Conservation (phyloP, 345 rosid species). For the Moricandia arvensis region DNA sequence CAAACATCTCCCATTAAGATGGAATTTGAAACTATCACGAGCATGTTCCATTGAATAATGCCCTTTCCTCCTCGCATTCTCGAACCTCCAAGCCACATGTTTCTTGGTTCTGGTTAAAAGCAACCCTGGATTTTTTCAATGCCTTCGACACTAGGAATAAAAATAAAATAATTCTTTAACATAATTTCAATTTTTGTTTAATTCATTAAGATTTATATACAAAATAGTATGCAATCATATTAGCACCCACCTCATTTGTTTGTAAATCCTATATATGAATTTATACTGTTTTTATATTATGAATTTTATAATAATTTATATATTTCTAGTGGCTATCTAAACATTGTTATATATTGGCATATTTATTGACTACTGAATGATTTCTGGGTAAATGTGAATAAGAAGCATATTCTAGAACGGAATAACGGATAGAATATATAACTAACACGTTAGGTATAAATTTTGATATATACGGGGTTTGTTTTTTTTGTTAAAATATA, state of each 20-base stretch:
- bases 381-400: background rate
- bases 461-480: background rate
- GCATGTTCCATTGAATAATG: slow-evolving; percentile 29
- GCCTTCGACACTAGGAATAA: background rate
- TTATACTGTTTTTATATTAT: no score
- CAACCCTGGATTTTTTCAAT: background rate
- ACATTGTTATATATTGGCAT: background rate
- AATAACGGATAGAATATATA: slow-evolving; percentile 14
- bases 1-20: background rate
- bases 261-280: no score
- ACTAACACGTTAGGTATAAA: slow-evolving; percentile 4
- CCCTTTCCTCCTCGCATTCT: slow-evolving; percentile 15
- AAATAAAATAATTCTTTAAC: background rate
- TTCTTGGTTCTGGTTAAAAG: background rate
- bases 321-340: background rate
- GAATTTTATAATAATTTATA: no score
- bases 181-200: background rate
- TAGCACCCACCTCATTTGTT: no score
- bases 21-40: slow-evolving; percentile 10
- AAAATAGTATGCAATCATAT: no score
- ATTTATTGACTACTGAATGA: background rate
- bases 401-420: background rate
- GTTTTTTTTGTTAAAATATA: no score
- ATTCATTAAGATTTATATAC: no score
- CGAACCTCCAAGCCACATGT: background rate